Evolutionary conservation across 768 basidiomycete genomes (phyloP), one percentile per base, ranked within the genome.

Genomic region (Russula virescens): DNA sequence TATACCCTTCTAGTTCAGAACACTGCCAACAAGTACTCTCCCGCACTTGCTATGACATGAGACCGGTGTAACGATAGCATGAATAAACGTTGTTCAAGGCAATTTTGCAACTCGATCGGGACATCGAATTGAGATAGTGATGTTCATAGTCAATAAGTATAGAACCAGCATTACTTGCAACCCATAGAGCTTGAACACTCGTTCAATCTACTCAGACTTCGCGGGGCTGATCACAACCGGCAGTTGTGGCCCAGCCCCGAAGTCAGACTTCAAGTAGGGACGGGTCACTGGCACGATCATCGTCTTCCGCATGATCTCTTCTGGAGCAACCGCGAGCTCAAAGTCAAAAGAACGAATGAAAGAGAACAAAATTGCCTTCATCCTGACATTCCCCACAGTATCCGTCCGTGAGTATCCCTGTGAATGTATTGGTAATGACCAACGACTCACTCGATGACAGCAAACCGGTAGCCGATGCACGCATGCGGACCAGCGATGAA

Each of bases 391-490:
- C 18, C 13, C 25, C 51, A 45, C 28, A 49, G 18, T 28, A 28
- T 42, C n/a, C 26, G 31, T 47, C 19, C 5, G 31, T 34, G 23
- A 48, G 18, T n/a, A 16, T 38, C 28, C 21, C 14, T n/a, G 19
- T 10, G 5, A 34, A 31, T 18, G 18, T 18, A 4, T 18, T 25
- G 9, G 11, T 21, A 25, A 25, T 28, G 31, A 21, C 8, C 16
- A 21, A 28, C n/a, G 42, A 68, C 66, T 28, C 35, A 70, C 70
- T 68, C 71, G 25, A 68, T 46, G 11, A 73, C 50, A 21, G 60
- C 40, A 25, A 74, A 74, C 13, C 69, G 67, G 60, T 66, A 73
- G 1, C 73, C 73, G 34, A 73, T 72, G 57, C 73, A 74, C 8
- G 66, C 60, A 34, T 62, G 63, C 18, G 71, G 62, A 26, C 73